A percentile compares a stretch with the other conserved stretches of the same genome.
Evolutionary conservation across 768 basidiomycete genomes (phyloP).

Genomic region (Cystobasidium onofrii): DNA sequence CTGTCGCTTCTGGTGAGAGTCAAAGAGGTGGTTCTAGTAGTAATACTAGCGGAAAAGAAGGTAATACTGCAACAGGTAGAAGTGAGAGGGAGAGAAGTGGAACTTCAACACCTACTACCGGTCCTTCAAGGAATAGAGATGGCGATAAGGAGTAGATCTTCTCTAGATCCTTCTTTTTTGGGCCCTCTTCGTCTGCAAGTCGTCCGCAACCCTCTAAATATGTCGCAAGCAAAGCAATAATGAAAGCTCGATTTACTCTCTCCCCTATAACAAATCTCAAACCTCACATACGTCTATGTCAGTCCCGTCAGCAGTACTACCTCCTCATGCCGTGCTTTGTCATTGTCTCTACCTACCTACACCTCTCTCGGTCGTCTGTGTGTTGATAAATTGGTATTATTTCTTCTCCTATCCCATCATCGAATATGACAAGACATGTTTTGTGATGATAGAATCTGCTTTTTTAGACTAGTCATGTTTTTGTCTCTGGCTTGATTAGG

Average conservation of each 20-base stretch:
- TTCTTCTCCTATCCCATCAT: too few species aligned
- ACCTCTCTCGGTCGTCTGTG: too few species aligned
- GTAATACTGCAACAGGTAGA: background rate
- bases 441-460: too few species aligned
- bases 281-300: too few species aligned
- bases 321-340: background rate
- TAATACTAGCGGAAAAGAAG: background rate
- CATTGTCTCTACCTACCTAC: too few species aligned
- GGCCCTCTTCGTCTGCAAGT: background rate
- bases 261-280: too few species aligned
- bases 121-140: background rate
- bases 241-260: too few species aligned
- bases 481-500: background rate
- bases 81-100: slow-evolving; percentile 1
- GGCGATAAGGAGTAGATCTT: background rate
- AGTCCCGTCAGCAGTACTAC: background rate
- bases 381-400: too few species aligned
- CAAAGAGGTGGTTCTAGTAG: background rate
- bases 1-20: background rate
- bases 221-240: background rate
- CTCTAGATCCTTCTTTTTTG: background rate
- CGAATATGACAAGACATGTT: too few species aligned
- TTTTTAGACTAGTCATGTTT: too few species aligned
- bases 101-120: background rate
- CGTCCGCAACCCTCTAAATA: background rate